Evolutionary conservation across 257 asterid genomes (phyloP).

Genomic region (Craterostigma plantagineum): DNA sequence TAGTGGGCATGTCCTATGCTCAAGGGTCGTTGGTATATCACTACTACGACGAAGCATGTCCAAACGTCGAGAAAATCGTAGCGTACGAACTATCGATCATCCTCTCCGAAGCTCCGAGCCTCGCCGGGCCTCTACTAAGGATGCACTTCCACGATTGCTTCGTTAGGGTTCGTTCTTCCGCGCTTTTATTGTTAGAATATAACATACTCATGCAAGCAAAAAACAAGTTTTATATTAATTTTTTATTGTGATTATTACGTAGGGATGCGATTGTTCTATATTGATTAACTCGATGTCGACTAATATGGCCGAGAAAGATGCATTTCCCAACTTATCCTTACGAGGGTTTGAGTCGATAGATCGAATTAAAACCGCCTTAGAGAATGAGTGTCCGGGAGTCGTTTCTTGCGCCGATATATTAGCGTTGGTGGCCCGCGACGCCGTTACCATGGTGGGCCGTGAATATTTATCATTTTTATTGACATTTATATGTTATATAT

Average conservation of each 20-base stretch:
- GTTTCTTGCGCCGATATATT: constrained; percentile 70
- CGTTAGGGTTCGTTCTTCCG: constrained; percentile 19
- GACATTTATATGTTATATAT: too few relatives aligned
- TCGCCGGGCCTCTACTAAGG: constrained; percentile 24
- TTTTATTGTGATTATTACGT: not conserved
- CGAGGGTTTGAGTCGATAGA: constrained; percentile 40
- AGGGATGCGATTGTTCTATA: constrained; percentile 71
- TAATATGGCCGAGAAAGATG: constrained; percentile 29
- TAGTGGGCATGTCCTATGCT: constrained; percentile 10
- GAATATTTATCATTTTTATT: not conserved
- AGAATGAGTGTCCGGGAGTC: constrained; percentile 38
- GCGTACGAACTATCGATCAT: constrained; percentile 11
- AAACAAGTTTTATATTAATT: not conserved
- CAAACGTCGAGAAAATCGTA: constrained; percentile 17
- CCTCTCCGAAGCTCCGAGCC: constrained; percentile 15
- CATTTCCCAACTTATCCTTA: constrained; percentile 30
- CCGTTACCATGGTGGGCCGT: constrained; percentile 14
- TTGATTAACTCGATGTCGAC: constrained; percentile 25
- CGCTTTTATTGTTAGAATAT: not conserved
- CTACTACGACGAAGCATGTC: constrained; percentile 17
- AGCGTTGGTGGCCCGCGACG: constrained; percentile 47
- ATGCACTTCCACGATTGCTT: constrained; percentile 39
- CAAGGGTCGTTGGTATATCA: constrained; percentile 10
- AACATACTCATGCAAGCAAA: not conserved
- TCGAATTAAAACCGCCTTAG: constrained; percentile 32